These are phyloP conservation scores for Tricholoma matsutake DNA, from an alignment of 768 basidiomycete species.

Conservation along the genomic window DNA sequence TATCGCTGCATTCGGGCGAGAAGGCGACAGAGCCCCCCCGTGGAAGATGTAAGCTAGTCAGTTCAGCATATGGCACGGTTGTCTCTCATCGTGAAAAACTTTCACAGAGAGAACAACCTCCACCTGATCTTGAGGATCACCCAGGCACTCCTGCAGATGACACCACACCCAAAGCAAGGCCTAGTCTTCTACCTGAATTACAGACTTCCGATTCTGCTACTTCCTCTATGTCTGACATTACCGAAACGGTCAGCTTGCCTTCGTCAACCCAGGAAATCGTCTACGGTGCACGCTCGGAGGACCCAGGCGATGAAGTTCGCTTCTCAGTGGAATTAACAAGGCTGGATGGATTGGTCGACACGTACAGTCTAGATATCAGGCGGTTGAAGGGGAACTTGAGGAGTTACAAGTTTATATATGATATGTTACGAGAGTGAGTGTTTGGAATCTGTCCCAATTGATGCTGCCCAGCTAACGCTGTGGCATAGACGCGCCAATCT, in stretches of 20 bases:
- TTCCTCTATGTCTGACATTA: conserved; percentile 45
- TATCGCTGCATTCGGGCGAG: conserved; percentile 68
- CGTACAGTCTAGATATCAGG: conserved; percentile 86
- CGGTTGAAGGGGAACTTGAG: conserved; percentile 82
- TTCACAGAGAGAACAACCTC: background rate
- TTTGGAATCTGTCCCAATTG: background rate
- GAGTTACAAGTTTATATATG: conserved; percentile 83
- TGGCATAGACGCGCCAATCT: conserved; percentile 3
- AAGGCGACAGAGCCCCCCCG: conserved; percentile 33
- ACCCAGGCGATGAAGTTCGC: conserved; percentile 86
- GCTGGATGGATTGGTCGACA: conserved; percentile 76
- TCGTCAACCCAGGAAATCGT: background rate
- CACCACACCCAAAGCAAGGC: background rate
- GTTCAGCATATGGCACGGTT: background rate
- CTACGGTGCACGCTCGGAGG: conserved; percentile 62
- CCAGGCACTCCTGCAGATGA: background rate
- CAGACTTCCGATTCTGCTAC: conserved; percentile 38
- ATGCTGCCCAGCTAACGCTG: background rate
- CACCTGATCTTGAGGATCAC: background rate
- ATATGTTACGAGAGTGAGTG: conserved; percentile 61
- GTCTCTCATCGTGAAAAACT: background rate
- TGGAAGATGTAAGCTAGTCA: background rate
- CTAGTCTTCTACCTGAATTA: background rate
- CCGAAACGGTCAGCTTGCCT: conserved; percentile 35
- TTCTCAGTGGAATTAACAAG: conserved; percentile 91